Evolutionary conservation across 352 stramenopile species (phyloP), one percentile per base, ranked within the genome.

Genomic region (Phytophthora foliorum): DNA sequence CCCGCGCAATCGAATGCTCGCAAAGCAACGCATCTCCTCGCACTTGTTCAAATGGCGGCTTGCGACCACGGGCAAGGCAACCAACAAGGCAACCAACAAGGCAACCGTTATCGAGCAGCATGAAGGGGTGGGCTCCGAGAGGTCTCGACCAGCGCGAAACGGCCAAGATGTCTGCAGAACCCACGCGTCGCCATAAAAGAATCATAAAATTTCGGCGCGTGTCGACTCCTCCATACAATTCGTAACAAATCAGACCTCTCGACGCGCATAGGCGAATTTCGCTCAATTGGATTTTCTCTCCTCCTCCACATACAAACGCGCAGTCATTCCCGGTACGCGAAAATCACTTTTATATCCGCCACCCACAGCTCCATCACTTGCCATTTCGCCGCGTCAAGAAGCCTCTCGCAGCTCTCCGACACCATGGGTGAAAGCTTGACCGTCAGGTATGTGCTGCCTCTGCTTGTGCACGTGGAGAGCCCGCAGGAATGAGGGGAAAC

Each of bases 401-500:
- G 31, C 53, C 9, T 2, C 19, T 22, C n/a, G 17, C 42, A 22
- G 24, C 39, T 32, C 31, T 42, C 4, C 56, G 9, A 25, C 34
- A 53, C 48, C 29, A 80, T 80, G 73, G 73, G 64, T 22, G 77
- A 88, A 55, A 80, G 68, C 60, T 78, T 88, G 41, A 88, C 79
- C 19, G 77, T 88, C 34, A 81, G 79, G 79, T 88, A 70, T 56
- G 74, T 81, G 6, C 21, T 19, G 9, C 10, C 13, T 2, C 6
- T n/a, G 9, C 41, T 24, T 2, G 4, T 34, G 17, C 31, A 17
- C 17, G 25, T 22, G 2, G 14, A 45, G 8, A 24, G 8, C n/a
- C 38, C 31, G 13, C 6, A 11, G 11, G 46, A 41, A 31, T 21
- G 54, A 46, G 24, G 31, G 48, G 63, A 19, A 58, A 34, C 51